These are phyloP conservation scores for Pythium insidiosum DNA, from an alignment of 352 stramenopile genomes.

Conservation along the genomic window DNA sequence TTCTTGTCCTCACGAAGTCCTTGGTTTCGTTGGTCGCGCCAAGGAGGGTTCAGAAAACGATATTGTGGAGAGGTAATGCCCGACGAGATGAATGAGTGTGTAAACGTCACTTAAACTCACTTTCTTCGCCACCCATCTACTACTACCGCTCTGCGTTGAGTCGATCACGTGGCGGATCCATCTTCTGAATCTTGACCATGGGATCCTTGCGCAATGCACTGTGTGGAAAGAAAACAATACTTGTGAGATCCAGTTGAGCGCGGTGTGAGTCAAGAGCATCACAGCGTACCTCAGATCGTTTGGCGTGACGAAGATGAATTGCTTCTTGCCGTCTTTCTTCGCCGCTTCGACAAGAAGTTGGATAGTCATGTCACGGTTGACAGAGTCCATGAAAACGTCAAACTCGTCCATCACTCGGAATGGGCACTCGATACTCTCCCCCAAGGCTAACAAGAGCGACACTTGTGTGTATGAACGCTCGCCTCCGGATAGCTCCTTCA, in stretches of 20 bases:
- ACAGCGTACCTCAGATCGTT: constrained; percentile 75
- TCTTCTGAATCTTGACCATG: constrained; percentile 85
- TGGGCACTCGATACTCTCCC: constrained; percentile 85
- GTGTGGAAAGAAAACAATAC: constrained; percentile 2
- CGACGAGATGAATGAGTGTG: no score
- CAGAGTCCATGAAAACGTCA: constrained; percentile 98
- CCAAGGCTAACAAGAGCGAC: constrained; percentile 93
- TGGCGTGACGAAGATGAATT: constrained; percentile 87
- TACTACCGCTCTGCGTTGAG: constrained; percentile 38
- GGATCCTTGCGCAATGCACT: constrained; percentile 64
- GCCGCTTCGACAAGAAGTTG: constrained; percentile 88
- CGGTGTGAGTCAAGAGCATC: constrained; percentile 1
- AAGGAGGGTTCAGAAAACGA: no score
- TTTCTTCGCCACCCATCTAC: no score
- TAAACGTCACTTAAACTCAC: no score
- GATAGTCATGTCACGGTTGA: constrained; percentile 94
- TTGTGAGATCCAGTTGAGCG: constrained; percentile 8
- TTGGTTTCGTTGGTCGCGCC: no score
- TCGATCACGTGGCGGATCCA: constrained; percentile 76
- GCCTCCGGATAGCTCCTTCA: constrained; percentile 96
- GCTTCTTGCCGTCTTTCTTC: constrained; percentile 67
- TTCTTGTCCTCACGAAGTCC: no score
- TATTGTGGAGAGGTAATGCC: no score
- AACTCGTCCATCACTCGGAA: constrained; percentile 99
- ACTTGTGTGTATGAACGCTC: constrained; percentile 96